Conservation (phyloP, 169 alveolate species). For the Cystoisospora suis region DNA sequence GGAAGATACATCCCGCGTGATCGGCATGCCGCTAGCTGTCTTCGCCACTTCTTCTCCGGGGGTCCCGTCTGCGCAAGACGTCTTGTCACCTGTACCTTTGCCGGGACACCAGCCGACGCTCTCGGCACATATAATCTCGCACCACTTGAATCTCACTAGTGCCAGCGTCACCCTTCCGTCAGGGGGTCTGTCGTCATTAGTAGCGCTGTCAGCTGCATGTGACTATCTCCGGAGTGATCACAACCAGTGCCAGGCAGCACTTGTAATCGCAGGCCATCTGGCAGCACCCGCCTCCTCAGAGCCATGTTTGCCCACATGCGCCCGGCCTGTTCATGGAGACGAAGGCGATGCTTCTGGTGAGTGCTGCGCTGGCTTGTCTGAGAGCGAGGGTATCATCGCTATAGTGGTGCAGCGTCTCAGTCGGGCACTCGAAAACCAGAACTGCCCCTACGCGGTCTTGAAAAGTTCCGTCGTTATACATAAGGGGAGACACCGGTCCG, state of each 20-base stretch:
- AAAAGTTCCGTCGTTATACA: neutral
- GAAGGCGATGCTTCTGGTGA: no score
- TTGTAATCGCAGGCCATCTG: neutral
- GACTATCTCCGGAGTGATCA: neutral
- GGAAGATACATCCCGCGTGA: neutral
- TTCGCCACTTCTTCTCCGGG: conserved; percentile 1
- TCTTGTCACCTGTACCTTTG: neutral
- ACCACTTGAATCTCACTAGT: conserved; percentile 9
- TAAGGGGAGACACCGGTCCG: no score
- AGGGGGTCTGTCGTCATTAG: neutral
- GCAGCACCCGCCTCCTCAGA: no score
- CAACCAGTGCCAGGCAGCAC: neutral
- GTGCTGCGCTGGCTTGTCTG: neutral
- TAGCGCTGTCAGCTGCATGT: neutral
- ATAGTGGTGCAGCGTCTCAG: neutral
- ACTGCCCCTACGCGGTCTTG: neutral
- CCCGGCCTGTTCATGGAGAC: no score
- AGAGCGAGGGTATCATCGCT: neutral
- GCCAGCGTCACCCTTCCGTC: neutral
- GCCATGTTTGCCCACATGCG: no score
- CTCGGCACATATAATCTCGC: neutral
- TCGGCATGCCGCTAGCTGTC: conserved; percentile 15
- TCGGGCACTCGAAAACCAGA: neutral
- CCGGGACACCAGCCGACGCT: neutral
- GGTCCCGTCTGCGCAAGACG: no score